These are phyloP conservation scores for Fusarium secorum DNA, from an alignment of 2,329 filamentous ascomycete genomes.

Conservation along the genomic window DNA sequence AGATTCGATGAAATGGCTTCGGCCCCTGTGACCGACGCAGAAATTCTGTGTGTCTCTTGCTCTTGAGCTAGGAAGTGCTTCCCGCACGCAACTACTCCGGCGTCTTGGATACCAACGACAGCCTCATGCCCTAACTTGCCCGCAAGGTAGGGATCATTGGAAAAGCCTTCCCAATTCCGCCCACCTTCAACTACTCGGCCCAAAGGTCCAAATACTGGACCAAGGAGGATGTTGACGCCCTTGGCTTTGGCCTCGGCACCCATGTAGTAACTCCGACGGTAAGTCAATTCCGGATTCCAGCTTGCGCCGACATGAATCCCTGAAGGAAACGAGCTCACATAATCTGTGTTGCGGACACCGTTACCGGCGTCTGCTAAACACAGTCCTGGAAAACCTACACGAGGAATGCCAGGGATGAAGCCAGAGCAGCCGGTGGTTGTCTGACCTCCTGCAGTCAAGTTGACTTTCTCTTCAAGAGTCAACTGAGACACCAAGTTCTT, in stretches of 20 bases:
- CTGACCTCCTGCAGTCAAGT: constrained; percentile 5
- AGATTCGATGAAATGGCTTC: constrained; percentile 6
- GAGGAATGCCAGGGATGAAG: not conserved
- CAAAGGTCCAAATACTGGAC: not conserved
- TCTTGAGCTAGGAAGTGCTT: constrained; percentile 16
- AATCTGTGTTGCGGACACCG: constrained; percentile 7
- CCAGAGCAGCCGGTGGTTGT: constrained; percentile 7
- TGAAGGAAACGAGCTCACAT: constrained; percentile 5
- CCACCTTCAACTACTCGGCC: constrained; percentile 5
- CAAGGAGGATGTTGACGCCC: not conserved
- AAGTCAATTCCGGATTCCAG: constrained; percentile 15
- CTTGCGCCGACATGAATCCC: constrained; percentile 16
- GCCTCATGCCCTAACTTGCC: not conserved
- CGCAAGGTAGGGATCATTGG: constrained; percentile 14
- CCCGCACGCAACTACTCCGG: constrained; percentile 5
- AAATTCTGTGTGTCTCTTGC: not conserved
- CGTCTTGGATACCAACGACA: constrained; percentile 8
- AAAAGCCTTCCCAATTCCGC: constrained; percentile 3
- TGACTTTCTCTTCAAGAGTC: constrained; percentile 21
- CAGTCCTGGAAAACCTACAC: not conserved
- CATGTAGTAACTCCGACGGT: constrained; percentile 11
- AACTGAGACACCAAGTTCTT: not conserved
- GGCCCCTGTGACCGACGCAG: not conserved
- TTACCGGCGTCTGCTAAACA: constrained; percentile 10
- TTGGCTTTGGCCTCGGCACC: constrained; percentile 9